Base-by-base conservation (phyloP, 176 grass and related monocot species). In the Chrysopogon serrulatus region DNA sequence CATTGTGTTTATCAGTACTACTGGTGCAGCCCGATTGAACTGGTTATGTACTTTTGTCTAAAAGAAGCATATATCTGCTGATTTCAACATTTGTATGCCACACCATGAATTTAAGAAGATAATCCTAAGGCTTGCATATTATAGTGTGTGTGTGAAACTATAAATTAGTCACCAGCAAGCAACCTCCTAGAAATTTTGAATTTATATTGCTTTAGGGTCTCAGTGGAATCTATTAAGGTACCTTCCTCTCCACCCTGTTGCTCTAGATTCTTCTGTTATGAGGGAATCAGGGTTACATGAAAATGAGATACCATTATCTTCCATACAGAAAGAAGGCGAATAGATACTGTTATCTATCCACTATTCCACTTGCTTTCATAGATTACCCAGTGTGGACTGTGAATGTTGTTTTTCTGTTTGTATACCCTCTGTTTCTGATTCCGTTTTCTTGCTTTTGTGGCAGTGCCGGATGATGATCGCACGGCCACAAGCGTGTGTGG, bases 401-500 rank as follows among this genome's bases (percentile, higher is more conserved):
- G n/a, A n/a, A n/a, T 89, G 28, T 44, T 51, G 43, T 71, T 77
- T 77, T 75, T 12, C 28, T 27, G 18, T 26, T 65, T 73, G 48
- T 78, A 24, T 28, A 30, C 14, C 19, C 13, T 30, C 68, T 24
- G 19, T 23, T 74, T 69, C 51, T 44, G 43, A 54, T 73, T 73
- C 44, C 45, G 4, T 31, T 28, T 62, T 63, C 5, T 67, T 57
- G 21, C 13, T 79, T 49, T 3, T 68, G 30, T 70, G 82, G 79
- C 88, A 98, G 96, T 91, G 84, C 57, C 84, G 92, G 54, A 91
- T 98, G 77, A 88, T 88, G 64, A 93, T 95, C 26, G 90, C 96
- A 14, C 95, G 93, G 93, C 92, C 96, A 4, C 96, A 95, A 85
- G 91, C 93, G 36, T 98, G 96, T 64, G 91, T 98, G 49, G 96